Evolutionary conservation across 1,284 basidiomycete genomes (phyloP), one percentile per base, ranked within the genome.

Genomic region (Taiwanofungus camphoratus): DNA sequence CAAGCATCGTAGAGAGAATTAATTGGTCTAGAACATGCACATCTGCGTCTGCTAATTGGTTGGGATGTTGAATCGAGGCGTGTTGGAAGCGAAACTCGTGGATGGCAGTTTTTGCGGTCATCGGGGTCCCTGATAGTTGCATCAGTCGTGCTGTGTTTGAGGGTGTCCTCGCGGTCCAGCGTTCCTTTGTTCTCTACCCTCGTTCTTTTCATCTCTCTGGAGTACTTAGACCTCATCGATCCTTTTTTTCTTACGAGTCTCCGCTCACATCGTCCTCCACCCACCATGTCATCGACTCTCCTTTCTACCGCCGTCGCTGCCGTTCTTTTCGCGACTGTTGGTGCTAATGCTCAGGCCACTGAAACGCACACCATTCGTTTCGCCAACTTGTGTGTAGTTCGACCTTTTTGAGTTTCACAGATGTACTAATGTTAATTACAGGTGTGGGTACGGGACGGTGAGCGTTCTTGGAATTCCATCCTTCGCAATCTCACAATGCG

Each of bases 361-460:
- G 67, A 69, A 46, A 45, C 54, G 13, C 67, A 69, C 50, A 68
- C 59, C 32, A 53, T 69, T 39, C 49, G 53, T 12, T 68, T 68
- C 35, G 45, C 60, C 29, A 69, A 69, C 55, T 51, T 59, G 66
- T 68, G 37, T 40, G 60, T 58, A 12, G 16, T 24, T 26, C 19
- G 11, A 9, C 19, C 29, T 6, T 7, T 36, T 22, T 26, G 15
- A 12, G 29, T 20, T 36, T n/a, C 19, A 13, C 31, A 13, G 8
- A 15, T 12, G 29, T 27, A 21, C 21, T 42, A 35, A 39, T 34
- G n/a, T 49, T 29, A 6, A 35, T 23, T 27, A 36, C 22, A 66
- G 67, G 44, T 69, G 67, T 51, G 67, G 65, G 18, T 49, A 48
- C 22, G 67, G 67, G 39, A 66, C 62, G 48, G 65, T 69, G 43